Percentiles rank a stretch among this genome's conserved stretches.
These are phyloP conservation scores for Saturnispora serradocipensis DNA, from an alignment of 805 yeast genomes.

Conservation along the genomic window DNA sequence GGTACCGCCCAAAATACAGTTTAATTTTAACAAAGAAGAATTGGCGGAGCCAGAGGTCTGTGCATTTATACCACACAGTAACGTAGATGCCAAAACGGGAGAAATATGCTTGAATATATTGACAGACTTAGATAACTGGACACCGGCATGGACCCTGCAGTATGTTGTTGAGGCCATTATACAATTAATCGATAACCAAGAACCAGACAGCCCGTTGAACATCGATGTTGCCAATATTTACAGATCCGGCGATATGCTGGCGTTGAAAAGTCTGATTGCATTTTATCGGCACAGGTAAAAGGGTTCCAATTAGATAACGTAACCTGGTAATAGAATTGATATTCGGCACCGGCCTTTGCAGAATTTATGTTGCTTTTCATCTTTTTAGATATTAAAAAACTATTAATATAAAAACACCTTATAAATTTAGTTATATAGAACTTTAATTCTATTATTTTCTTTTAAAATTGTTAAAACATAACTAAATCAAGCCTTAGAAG, in stretches of 20 bases:
- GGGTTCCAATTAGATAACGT: no score
- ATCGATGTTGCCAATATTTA: slow-evolving; percentile 57
- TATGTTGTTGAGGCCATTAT: slow-evolving; percentile 49
- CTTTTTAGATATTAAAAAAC: background rate
- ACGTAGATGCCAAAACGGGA: slow-evolving; percentile 45
- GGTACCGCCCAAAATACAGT: slow-evolving; percentile 47
- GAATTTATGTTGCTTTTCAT: slow-evolving; percentile 10
- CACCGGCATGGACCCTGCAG: slow-evolving; percentile 64
- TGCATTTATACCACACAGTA: slow-evolving; percentile 37
- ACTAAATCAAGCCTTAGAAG: slow-evolving; percentile 48
- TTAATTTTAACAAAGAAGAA: slow-evolving; percentile 21
- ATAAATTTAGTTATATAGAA: background rate
- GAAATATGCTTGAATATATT: slow-evolving; percentile 65
- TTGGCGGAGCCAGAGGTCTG: slow-evolving; percentile 9
- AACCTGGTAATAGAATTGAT: no score
- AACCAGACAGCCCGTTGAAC: slow-evolving; percentile 63
- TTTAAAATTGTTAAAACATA: slow-evolving; percentile 1
- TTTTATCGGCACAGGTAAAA: slow-evolving; percentile 25
- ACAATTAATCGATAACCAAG: slow-evolving; percentile 52
- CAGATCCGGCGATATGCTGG: slow-evolving; percentile 38
- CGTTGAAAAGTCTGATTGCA: slow-evolving; percentile 33
- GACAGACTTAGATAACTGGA: slow-evolving; percentile 41
- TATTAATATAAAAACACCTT: background rate
- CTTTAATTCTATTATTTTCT: background rate
- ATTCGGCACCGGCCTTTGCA: background rate